Conservation (phyloP, 257 asterid genomes). For the Lycium barbarum region DNA sequence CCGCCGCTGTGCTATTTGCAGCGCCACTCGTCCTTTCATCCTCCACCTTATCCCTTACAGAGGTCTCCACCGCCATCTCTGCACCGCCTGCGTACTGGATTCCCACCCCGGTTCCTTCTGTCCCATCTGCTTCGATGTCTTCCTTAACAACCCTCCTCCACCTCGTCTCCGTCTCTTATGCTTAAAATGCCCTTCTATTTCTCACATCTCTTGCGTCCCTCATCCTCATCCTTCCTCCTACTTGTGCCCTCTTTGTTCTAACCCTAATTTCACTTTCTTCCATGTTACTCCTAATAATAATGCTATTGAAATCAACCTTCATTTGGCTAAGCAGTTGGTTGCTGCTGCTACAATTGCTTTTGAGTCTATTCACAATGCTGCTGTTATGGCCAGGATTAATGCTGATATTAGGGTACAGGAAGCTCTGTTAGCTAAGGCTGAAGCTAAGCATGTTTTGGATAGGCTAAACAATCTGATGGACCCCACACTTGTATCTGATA, state of each 20-base stretch:
- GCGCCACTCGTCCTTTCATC: neutral
- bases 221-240: neutral
- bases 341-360: neutral
- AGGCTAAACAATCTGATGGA: too few species aligned
- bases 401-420: neutral
- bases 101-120: neutral
- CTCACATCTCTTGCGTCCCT: neutral
- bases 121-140: neutral
- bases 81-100: neutral
- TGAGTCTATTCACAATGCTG: neutral
- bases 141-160: neutral
- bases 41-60: neutral
- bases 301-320: neutral
- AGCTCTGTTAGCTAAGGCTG: neutral
- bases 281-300: neutral
- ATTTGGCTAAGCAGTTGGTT: slow-evolving; percentile 17
- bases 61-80: neutral
- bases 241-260: neutral
- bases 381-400: neutral
- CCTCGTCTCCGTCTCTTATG: neutral
- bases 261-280: slow-evolving; percentile 5
- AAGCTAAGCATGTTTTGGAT: neutral
- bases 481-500: too few species aligned
- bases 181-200: neutral
- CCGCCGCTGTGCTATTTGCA: neutral